Percentiles rank a stretch among this genome's conserved stretches.
Evolutionary conservation across 2,329 filamentous ascomycete genomes (phyloP).

Genomic region (Talaromyces sp.): DNA sequence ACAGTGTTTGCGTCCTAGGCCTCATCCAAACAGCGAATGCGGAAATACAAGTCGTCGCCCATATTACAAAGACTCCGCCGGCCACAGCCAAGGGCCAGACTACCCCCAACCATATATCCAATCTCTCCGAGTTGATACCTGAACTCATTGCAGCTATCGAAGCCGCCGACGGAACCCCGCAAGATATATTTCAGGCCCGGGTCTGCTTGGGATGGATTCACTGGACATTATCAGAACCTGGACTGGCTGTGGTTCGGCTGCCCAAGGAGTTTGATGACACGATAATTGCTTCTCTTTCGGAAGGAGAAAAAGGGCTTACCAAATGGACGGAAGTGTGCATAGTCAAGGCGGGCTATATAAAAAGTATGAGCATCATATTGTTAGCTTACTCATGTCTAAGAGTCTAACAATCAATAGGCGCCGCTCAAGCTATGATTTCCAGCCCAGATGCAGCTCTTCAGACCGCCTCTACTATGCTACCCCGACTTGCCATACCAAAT

Average conservation of each 20-base stretch:
- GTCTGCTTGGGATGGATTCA: conserved; percentile 82
- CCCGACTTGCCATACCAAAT: conserved; percentile 49
- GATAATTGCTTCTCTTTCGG: conserved; percentile 50
- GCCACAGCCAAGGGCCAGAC: conserved; percentile 24
- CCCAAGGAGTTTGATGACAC: conserved; percentile 58
- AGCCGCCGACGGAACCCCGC: conserved; percentile 48
- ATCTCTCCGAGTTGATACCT: conserved; percentile 38
- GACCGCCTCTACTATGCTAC: conserved; percentile 61
- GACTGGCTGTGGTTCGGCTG: conserved; percentile 55
- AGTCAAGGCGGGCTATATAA: conserved; percentile 72
- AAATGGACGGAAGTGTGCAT: conserved; percentile 80
- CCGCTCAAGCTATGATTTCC: conserved; percentile 41
- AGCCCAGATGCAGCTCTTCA: conserved; percentile 55
- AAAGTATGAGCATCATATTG: conserved; percentile 49
- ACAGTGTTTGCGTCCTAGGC: conserved; percentile 45
- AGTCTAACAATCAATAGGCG: conserved; percentile 34
- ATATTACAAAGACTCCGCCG: conserved; percentile 35
- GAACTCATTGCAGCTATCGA: conserved; percentile 50
- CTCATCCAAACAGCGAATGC: conserved; percentile 64
- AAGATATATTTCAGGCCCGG: conserved; percentile 68
- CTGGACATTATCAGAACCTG: conserved; percentile 68
- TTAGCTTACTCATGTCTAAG: neutral
- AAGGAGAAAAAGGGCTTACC: conserved; percentile 49
- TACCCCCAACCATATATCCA: conserved; percentile 31
- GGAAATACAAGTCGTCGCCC: conserved; percentile 60